Evolutionary conservation across 805 yeast species (phyloP).

Genomic region (Clavispora santaluciae): DNA sequence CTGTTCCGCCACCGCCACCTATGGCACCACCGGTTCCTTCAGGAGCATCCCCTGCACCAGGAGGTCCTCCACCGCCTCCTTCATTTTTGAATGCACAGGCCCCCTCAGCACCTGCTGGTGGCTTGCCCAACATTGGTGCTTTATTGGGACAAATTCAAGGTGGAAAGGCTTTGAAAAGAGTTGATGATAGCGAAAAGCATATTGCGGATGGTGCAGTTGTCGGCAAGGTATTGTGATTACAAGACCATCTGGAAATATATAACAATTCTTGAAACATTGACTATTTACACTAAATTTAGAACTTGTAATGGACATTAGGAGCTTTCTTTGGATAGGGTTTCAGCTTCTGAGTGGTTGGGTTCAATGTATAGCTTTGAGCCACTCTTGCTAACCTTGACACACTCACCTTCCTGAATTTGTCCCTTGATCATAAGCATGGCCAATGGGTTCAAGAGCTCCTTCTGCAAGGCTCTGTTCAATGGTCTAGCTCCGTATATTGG

Average conservation of each 20-base stretch:
- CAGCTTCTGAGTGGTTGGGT: constrained; percentile 28
- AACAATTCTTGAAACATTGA: not conserved
- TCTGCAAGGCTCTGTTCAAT: constrained; percentile 82
- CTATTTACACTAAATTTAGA: not conserved
- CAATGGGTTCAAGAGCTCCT: constrained; percentile 80
- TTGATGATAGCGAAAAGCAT: constrained; percentile 43
- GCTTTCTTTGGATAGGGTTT: not conserved
- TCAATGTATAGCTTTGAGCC: constrained; percentile 22
- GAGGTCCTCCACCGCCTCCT: constrained; percentile 6
- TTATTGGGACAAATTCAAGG: constrained; percentile 53
- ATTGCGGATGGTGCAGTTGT: constrained; percentile 43
- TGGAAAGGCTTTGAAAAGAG: constrained; percentile 50
- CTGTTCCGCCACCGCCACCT: constrained; percentile 9
- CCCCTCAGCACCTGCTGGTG: constrained; percentile 20
- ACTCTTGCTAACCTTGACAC: constrained; percentile 24
- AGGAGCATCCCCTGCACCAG: constrained; percentile 2
- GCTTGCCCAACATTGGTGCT: constrained; percentile 38
- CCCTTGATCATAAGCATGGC: constrained; percentile 79
- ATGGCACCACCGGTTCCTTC: constrained; percentile 6
- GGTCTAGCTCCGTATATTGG: constrained; percentile 95
- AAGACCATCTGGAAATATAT: not conserved
- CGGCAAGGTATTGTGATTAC: constrained; percentile 44
- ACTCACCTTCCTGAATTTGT: constrained; percentile 45
- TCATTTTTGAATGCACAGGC: constrained; percentile 1
- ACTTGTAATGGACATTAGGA: not conserved